phyloP scores from a whole-genome alignment of 345 rosid species.

The Turritis glabra region DNA sequence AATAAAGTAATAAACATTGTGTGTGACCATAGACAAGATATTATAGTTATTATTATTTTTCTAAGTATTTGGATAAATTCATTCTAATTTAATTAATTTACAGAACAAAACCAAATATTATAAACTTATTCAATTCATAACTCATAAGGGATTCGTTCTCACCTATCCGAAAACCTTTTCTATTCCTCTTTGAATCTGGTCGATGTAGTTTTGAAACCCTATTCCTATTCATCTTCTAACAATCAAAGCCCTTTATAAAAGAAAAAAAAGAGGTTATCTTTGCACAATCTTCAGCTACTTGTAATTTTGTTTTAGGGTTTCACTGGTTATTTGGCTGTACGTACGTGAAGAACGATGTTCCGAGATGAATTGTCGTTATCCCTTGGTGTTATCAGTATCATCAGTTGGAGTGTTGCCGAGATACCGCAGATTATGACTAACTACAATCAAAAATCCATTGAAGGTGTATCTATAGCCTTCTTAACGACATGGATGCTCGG shows the following conservation, averaged over 20 bases:
- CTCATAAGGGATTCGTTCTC: background rate
- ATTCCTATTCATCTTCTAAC: background rate
- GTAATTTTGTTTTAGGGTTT: conserved; percentile 20
- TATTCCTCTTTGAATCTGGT: background rate
- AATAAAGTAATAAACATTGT: conserved; percentile 1
- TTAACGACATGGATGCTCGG: conserved; percentile 80
- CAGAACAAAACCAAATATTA: background rate
- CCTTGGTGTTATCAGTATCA: conserved; percentile 67
- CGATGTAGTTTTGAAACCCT: background rate
- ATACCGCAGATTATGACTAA: conserved; percentile 79
- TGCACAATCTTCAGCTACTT: background rate
- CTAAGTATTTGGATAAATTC: background rate
- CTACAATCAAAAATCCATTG: conserved; percentile 59
- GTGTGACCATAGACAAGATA: background rate
- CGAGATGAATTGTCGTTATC: conserved; percentile 49
- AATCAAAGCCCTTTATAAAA: background rate
- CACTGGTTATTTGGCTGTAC: conserved; percentile 1
- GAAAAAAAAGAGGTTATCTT: background rate
- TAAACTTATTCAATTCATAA: background rate
- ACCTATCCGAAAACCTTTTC: conserved; percentile 2
- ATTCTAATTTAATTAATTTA: background rate
- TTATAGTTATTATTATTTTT: background rate
- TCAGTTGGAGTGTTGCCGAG: conserved; percentile 82
- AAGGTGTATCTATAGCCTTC: conserved; percentile 77
- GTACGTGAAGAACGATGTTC: conserved; percentile 22